Evolutionary conservation across 495 filamentous ascomycete genomes (phyloP), one percentile per base, ranked within the genome.

Genomic region (Viridothelium virens): DNA sequence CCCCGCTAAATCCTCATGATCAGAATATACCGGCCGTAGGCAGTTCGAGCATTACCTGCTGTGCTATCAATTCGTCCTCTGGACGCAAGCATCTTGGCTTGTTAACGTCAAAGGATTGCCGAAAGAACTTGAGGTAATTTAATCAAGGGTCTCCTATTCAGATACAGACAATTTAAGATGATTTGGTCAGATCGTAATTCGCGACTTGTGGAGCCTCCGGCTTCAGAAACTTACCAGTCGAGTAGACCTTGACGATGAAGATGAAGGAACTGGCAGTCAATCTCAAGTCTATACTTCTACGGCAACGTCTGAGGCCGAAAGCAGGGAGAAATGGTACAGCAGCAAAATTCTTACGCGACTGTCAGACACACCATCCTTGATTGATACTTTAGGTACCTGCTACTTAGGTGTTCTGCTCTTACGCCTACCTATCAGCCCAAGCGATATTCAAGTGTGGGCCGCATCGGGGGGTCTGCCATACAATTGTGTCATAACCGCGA

Each of bases 1-100:
- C 6, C 11, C 5, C 31, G 33, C 7, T 39, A 65, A 11, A 65
- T 41, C 16, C 41, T 38, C 5, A 62, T 44, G 38, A 50, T 56
- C 41, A 73, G 74, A 70, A 44, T 72, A 70, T 71, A 73, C 66
- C 56, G 91, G 91, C 63, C 79, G 80, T 61, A 78, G 84, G 50
- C 92, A 87, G 36, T 81, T 83, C 64, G 84, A 88, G 67, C 81
- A 96, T n/a, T 96, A 87, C 75, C 77, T 98, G 46, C 87, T 93
- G 74, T 87, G 83, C 70, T 85, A 91, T 63, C 94, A 97, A 76
- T 77, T 97, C n/a, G 84, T 98, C 38, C 77, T 93, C 1, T 84
- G 86, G 79, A 89, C 90, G 74, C 89, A 92, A 79, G 81, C 84
- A 62, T 74, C 84, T 71, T 86, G 80, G 69, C 74, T 92, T 56